Percentiles rank a stretch among this genome's conserved stretches.
Evolutionary conservation across 2,329 filamentous ascomycete genomes (phyloP).

Genomic region (Ophiosphaerella korrae): DNA sequence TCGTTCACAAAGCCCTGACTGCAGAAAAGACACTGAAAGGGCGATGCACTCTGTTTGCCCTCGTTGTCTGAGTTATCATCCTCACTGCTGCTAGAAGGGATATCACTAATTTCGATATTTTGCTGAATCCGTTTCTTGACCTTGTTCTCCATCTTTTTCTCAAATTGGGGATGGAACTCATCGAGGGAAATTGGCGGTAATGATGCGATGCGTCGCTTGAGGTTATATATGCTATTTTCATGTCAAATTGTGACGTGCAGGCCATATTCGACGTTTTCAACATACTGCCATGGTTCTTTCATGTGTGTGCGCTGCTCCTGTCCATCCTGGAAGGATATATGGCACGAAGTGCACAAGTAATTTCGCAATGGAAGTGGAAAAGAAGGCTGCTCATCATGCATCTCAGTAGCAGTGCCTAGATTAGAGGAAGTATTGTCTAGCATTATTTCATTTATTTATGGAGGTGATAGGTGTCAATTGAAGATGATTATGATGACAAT

Average conservation of each 20-base stretch:
- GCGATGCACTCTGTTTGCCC: constrained; percentile 1
- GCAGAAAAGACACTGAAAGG: constrained; percentile 36
- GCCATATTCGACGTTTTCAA: background rate
- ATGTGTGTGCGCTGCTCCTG: constrained; percentile 31
- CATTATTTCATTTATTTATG: background rate
- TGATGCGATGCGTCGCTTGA: constrained; percentile 16
- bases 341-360: constrained; percentile 3
- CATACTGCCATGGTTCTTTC: constrained; percentile 37
- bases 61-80: background rate
- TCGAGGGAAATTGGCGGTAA: constrained; percentile 14
- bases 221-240: constrained; percentile 14
- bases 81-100: too few relatives aligned
- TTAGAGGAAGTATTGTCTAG: background rate
- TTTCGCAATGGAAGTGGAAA: background rate
- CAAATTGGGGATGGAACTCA: constrained; percentile 3
- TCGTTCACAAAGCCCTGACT: constrained; percentile 9
- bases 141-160: background rate
- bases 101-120: too few relatives aligned
- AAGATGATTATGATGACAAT: too few relatives aligned
- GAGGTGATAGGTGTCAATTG: too few relatives aligned
- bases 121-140: too few relatives aligned
- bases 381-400: background rate
- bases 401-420: background rate
- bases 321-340: constrained; percentile 12
- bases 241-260: constrained; percentile 13